Evolutionary conservation across 495 filamentous ascomycete species (phyloP).

Genomic region (Penicillium simplicissimum): DNA sequence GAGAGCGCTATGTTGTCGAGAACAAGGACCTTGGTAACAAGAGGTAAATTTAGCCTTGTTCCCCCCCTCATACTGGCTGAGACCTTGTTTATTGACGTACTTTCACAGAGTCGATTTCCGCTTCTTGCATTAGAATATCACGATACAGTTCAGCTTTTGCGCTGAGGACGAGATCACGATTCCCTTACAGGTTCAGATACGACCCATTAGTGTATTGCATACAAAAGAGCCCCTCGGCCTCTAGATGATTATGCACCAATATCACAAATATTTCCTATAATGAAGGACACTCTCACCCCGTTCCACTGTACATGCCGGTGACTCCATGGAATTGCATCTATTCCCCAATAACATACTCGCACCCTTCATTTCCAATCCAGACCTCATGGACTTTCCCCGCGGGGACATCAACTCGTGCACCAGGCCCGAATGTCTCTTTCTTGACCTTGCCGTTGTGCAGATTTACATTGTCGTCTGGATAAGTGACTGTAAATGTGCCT

Average conservation of each 20-base stretch:
- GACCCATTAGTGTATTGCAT: background rate
- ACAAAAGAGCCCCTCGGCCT: background rate
- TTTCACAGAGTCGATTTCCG: constrained; percentile 51
- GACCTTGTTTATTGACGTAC: constrained; percentile 5
- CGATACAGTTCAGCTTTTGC: background rate
- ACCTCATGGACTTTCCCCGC: constrained; percentile 75
- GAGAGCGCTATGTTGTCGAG: constrained; percentile 61
- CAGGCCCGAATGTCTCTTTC: constrained; percentile 68
- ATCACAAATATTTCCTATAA: background rate
- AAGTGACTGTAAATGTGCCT: constrained; percentile 70
- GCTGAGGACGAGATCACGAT: background rate
- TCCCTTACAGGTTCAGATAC: background rate
- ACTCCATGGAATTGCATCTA: constrained; percentile 23
- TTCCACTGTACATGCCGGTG: background rate
- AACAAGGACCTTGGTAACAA: constrained; percentile 72
- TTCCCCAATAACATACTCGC: constrained; percentile 85
- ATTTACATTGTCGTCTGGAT: constrained; percentile 63
- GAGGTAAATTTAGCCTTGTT: constrained; percentile 38
- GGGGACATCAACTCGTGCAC: constrained; percentile 75
- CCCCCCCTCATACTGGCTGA: no score
- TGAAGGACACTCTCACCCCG: no score
- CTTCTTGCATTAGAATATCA: constrained; percentile 46
- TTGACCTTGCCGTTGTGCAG: constrained; percentile 35
- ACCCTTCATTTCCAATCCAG: constrained; percentile 76
- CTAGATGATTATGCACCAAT: background rate